A percentile compares a stretch with the other conserved stretches of the same genome.
phyloP scores from a whole-genome alignment of 192 early-diverging fungal species.

The Neocallimastix lanati region DNA sequence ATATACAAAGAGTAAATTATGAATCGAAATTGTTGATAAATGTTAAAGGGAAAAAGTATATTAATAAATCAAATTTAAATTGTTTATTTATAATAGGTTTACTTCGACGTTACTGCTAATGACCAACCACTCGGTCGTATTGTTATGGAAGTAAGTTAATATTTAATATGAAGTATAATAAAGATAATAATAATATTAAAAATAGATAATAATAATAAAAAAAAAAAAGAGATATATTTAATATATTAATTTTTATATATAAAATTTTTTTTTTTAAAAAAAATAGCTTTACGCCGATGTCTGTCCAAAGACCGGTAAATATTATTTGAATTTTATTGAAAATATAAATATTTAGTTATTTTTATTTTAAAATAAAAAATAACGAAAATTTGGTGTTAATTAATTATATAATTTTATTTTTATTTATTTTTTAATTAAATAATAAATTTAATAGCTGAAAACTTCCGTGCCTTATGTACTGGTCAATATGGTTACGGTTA shows the following conservation, averaged over 20 bases:
- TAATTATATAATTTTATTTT: background rate
- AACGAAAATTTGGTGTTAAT: no score
- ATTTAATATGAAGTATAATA: no score
- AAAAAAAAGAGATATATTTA: no score
- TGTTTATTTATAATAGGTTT: slow-evolving; percentile 19
- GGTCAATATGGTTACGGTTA: slow-evolving; percentile 81
- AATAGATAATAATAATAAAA: no score
- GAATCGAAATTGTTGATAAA: no score
- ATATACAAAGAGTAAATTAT: no score
- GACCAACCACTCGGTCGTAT: slow-evolving; percentile 24
- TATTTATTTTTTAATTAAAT: slow-evolving; percentile 8
- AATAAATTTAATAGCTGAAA: slow-evolving; percentile 62
- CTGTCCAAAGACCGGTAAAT: slow-evolving; percentile 13
- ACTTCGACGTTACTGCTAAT: slow-evolving; percentile 46
- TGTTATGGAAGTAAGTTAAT: slow-evolving; percentile 26
- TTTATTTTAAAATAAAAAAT: background rate
- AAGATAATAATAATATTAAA: no score
- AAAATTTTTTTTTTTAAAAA: no score
- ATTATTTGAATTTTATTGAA: no score
- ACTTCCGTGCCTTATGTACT: slow-evolving; percentile 93
- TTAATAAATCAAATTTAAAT: background rate
- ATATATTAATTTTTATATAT: no score
- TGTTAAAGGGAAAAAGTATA: no score
- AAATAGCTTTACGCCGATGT: slow-evolving; percentile 15
- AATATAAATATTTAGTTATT: no score